Conservation (phyloP, 169 alveolate genomes). For the Plasmodium malariae region DNA sequence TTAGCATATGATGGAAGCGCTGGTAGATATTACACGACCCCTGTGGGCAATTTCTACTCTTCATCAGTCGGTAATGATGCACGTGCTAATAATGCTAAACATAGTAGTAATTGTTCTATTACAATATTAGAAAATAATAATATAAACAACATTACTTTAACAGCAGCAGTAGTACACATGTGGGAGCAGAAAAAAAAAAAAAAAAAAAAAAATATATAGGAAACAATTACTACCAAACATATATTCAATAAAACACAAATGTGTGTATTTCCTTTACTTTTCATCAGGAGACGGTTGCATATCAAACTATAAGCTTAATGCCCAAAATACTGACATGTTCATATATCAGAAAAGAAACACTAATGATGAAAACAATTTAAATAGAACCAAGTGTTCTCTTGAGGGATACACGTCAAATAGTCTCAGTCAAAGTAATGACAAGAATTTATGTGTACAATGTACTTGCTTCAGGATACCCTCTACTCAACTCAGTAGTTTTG, state of each 20-base stretch:
- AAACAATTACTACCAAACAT: too few relatives aligned
- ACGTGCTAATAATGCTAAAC: neutral
- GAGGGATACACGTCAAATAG: slow-evolving; percentile 14
- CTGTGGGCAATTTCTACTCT: slow-evolving; percentile 3
- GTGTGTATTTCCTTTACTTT: too few relatives aligned
- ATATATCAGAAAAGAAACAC: slow-evolving; percentile 2
- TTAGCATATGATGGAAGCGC: neutral
- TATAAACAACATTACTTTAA: too few relatives aligned
- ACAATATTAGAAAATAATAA: too few relatives aligned
- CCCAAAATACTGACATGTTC: slow-evolving; percentile 9
- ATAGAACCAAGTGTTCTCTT: neutral
- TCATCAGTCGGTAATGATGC: neutral
- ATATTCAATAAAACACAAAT: too few relatives aligned
- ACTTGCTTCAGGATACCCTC: slow-evolving; percentile 7
- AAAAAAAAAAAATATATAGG: too few relatives aligned
- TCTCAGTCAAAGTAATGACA: slow-evolving; percentile 7
- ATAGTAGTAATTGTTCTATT: too few relatives aligned
- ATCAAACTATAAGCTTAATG: too few relatives aligned
- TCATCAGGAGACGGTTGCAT: too few relatives aligned
- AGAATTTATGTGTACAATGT: slow-evolving; percentile 42
- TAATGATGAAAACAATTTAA: slow-evolving; percentile 34
- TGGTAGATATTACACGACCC: slow-evolving; percentile 1
- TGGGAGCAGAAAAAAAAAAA: too few relatives aligned
- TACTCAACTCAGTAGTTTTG: neutral
- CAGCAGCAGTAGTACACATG: too few relatives aligned